phyloP scores from a whole-genome alignment of 1,284 basidiomycete species.

The Crucibulum parvulum region DNA sequence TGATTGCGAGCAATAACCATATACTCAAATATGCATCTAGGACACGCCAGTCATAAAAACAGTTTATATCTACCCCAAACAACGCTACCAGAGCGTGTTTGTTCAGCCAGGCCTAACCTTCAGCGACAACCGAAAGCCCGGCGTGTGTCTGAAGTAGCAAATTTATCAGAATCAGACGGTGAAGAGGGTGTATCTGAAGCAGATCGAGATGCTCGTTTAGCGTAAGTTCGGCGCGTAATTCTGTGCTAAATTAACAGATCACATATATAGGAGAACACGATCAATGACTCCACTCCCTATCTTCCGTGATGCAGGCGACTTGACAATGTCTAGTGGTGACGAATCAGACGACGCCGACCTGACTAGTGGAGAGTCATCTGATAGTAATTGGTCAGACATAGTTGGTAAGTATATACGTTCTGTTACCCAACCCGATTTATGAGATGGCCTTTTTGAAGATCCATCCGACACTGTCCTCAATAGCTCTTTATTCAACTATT shows the following conservation, averaged over 20 bases:
- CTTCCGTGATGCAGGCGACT: constrained; percentile 48
- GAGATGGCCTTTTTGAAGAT: constrained; percentile 11
- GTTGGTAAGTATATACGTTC: constrained; percentile 18
- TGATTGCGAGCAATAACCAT: not conserved
- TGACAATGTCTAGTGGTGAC: constrained; percentile 66
- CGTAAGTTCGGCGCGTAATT: constrained; percentile 45
- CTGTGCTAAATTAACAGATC: not conserved
- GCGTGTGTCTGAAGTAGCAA: constrained; percentile 32
- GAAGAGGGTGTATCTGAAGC: constrained; percentile 67
- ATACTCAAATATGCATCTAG: not conserved
- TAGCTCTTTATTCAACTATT: constrained; percentile 42
- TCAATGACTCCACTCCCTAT: constrained; percentile 45
- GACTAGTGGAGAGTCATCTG: constrained; percentile 58
- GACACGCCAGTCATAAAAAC: not conserved
- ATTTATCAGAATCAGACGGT: constrained; percentile 69
- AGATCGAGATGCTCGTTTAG: constrained; percentile 70
- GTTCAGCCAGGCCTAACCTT: too few relatives aligned
- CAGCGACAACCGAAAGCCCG: constrained; percentile 8
- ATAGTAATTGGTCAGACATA: constrained; percentile 61
- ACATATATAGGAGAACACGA: constrained; percentile 54
- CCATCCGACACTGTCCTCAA: constrained; percentile 14
- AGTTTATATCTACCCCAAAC: not conserved
- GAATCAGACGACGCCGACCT: constrained; percentile 80
- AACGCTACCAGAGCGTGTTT: constrained; percentile 4
- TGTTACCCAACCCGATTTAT: not conserved